phyloP scores from a whole-genome alignment of 306 rosid genomes.

The Trifolium repens region DNA sequence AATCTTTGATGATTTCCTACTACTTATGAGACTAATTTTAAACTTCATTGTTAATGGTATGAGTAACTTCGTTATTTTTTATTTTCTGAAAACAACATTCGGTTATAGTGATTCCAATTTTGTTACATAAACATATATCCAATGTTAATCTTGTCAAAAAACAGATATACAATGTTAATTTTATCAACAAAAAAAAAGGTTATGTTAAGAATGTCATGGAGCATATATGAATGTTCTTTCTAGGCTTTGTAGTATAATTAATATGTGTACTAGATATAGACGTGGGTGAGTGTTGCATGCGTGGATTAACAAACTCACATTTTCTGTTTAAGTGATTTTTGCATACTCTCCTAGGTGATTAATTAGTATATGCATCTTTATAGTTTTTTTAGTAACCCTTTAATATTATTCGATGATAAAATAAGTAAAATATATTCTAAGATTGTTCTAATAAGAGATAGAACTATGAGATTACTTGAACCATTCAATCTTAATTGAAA shows the following conservation, averaged over 20 bases:
- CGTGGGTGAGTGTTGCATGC: neutral
- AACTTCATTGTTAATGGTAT: conserved; percentile 27
- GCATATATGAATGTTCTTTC: neutral
- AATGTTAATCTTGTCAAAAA: too few relatives aligned
- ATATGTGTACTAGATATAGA: neutral
- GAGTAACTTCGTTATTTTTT: conserved; percentile 11
- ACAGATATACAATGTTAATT: too few relatives aligned
- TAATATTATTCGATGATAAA: too few relatives aligned
- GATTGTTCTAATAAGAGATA: neutral
- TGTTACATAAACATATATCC: neutral
- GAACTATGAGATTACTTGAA: neutral
- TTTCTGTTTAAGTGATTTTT: neutral
- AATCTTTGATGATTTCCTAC: conserved; percentile 23
- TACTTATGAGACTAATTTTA: conserved; percentile 38
- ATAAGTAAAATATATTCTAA: neutral
- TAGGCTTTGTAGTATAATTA: neutral
- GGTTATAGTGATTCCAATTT: neutral
- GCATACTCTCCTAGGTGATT: neutral
- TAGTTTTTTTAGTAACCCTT: neutral
- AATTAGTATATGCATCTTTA: neutral
- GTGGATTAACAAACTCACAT: conserved; percentile 3
- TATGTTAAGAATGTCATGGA: neutral
- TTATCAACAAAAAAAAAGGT: too few relatives aligned
- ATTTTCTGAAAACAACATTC: neutral
- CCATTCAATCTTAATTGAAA: neutral